A percentile compares a stretch with the other conserved stretches of the same genome.
Evolutionary conservation across 352 stramenopile species (phyloP).

Genomic region (Thraustotheca clavata): DNA sequence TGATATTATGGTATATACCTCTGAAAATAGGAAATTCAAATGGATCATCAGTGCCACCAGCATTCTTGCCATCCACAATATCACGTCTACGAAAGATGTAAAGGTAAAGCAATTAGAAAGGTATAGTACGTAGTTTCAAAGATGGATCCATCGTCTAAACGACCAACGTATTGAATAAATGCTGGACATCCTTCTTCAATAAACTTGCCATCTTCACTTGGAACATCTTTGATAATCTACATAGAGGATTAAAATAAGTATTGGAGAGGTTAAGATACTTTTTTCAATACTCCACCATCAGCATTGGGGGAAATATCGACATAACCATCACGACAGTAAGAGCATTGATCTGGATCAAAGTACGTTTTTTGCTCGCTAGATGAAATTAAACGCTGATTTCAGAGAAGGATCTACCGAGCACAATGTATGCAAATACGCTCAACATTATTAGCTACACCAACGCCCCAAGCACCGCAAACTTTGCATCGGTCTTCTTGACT

Average conservation of each 20-base stretch:
- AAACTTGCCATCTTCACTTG: conserved; percentile 29
- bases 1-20: conserved; percentile 29
- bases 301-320: conserved; percentile 70
- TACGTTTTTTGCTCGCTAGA: conserved; percentile 50
- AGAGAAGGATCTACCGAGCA: conserved; percentile 31
- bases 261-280: conserved; percentile 26
- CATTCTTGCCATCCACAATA: conserved; percentile 65
- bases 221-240: conserved; percentile 50
- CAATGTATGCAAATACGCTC: conserved; percentile 69
- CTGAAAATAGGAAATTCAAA: conserved; percentile 80
- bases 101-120: not conserved
- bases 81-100: conserved; percentile 39
- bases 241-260: not conserved
- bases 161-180: conserved; percentile 80
- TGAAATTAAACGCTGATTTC: not conserved
- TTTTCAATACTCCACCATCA: conserved; percentile 73
- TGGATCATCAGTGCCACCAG: conserved; percentile 72
- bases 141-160: conserved; percentile 73
- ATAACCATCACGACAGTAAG: conserved; percentile 69
- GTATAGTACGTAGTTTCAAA: conserved; percentile 78
- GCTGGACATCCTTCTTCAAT: conserved; percentile 79
- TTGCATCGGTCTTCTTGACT: conserved; percentile 28
- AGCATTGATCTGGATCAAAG: conserved; percentile 63
- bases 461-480: conserved; percentile 55
- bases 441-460: conserved; percentile 61